These are phyloP conservation scores for Berberis vulgaris DNA, from an alignment of 164 flowering plant genomes.

Conservation along the genomic window DNA sequence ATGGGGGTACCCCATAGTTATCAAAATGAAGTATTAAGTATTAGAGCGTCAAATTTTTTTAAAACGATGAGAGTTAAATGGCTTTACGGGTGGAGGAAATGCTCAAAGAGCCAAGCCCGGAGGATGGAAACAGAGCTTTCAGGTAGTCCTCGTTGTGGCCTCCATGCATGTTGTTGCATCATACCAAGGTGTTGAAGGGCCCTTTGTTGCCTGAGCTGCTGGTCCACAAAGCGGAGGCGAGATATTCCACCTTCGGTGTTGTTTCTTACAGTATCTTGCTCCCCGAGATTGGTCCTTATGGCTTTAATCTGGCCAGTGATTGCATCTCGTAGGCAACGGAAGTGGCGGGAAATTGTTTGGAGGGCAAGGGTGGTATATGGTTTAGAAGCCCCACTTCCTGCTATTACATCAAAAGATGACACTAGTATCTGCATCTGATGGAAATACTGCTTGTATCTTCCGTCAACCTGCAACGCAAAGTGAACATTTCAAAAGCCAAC, in stretches of 20 bases:
- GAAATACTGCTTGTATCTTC: slow-evolving; percentile 65
- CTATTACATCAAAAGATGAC: slow-evolving; percentile 64
- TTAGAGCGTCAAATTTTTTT: too few relatives aligned
- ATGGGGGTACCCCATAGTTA: too few relatives aligned
- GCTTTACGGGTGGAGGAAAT: slow-evolving; percentile 19
- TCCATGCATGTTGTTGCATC: slow-evolving; percentile 25
- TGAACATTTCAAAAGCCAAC: not conserved
- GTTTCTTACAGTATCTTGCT: slow-evolving; percentile 36
- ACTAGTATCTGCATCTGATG: slow-evolving; percentile 76
- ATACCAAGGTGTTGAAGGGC: slow-evolving; percentile 16
- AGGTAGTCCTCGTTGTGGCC: slow-evolving; percentile 21
- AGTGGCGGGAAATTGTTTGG: slow-evolving; percentile 75
- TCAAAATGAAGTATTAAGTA: too few relatives aligned
- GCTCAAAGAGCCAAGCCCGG: slow-evolving; percentile 22
- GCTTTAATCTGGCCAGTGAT: slow-evolving; percentile 52
- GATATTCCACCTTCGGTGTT: slow-evolving; percentile 42
- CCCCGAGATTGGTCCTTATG: slow-evolving; percentile 53
- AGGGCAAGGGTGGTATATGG: slow-evolving; percentile 75
- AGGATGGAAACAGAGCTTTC: slow-evolving; percentile 18
- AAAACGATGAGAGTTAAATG: not conserved
- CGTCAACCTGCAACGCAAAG: slow-evolving; percentile 47
- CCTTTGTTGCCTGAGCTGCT: slow-evolving; percentile 67
- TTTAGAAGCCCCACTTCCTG: slow-evolving; percentile 72
- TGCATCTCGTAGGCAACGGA: slow-evolving; percentile 72
- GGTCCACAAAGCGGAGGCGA: slow-evolving; percentile 80